Base-by-base conservation (phyloP, 768 basidiomycete genomes). In the Imleria badia region DNA sequence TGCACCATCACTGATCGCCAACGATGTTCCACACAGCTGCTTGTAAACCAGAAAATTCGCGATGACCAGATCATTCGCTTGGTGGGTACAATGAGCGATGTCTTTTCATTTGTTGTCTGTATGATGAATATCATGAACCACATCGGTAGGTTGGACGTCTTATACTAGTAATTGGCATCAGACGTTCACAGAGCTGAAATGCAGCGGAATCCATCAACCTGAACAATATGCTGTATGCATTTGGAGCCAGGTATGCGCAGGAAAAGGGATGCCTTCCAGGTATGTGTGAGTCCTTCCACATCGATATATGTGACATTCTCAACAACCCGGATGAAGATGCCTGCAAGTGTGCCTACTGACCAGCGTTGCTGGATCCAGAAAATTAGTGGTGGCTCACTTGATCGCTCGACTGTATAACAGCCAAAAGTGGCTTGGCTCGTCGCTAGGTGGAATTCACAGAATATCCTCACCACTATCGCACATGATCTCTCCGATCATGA, bases 391-490 rank as follows among this genome's bases (percentile, higher is more conserved):
- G 5, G 51, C 61, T 68, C 13, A 40, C 49, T 43, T 57, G 14
- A 57, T 57, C 17, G 64, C 61, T 36, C 31, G 26, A n/a, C 39
- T 23, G 11, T 63, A 62, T 15, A 49, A 61, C 12, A n/a, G 41
- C 0, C 41, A 60, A 15, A 5, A 40, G 11, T 53, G 64, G 22
- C 57, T 70, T 1, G 66, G 66, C 15, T 63, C 68, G 13, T 60
- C 60, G 45, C 38, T 12, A 49, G 36, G 36, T 31, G 53, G n/a
- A 43, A 59, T 33, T 42, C 56, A 35, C 35, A 39, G 42, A 42
- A 59, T 54, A 12, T 68, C 8, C 62, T 66, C 55, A 60, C 52
- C 45, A 68, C 65, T 3, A 65, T 69, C 14, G 66, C 67, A 17
- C 57, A 56, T 9, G 60, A 67, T 20, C 54, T 70, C 29, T 59